Percentiles rank a stretch among this genome's conserved stretches.
Evolutionary conservation across 1,284 basidiomycete genomes (phyloP).

Genomic region (Golubevia pallescens): DNA sequence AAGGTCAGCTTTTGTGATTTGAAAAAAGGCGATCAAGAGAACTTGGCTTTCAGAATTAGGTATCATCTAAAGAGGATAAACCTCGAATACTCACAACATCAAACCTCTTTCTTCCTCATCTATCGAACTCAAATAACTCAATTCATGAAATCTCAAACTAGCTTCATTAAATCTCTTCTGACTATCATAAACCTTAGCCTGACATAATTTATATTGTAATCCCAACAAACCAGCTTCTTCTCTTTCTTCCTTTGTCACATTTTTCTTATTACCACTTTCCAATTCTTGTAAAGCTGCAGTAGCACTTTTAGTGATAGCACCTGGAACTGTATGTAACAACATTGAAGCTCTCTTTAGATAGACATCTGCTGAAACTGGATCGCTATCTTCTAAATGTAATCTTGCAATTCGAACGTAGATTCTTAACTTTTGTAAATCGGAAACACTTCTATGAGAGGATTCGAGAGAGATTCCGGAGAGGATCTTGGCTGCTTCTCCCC

Average conservation of each 20-base stretch:
- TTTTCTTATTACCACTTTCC: too few relatives aligned
- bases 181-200: slow-evolving; percentile 89
- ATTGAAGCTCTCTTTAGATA: slow-evolving; percentile 95
- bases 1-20: too few relatives aligned
- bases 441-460: slow-evolving; percentile 78
- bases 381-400: slow-evolving; percentile 91
- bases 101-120: slow-evolving; percentile 30
- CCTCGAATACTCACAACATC: slow-evolving; percentile 32
- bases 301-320: slow-evolving; percentile 15
- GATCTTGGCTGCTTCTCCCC: slow-evolving; percentile 86
- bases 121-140: slow-evolving; percentile 65
- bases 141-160: slow-evolving; percentile 90
- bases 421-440: slow-evolving; percentile 84
- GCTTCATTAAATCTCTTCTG: slow-evolving; percentile 91
- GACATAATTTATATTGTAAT: slow-evolving; percentile 53
- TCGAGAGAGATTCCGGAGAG: slow-evolving; percentile 90
- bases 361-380: slow-evolving; percentile 89
- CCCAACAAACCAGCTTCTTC: too few relatives aligned
- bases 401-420: slow-evolving; percentile 93
- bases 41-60: too few relatives aligned
- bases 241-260: too few relatives aligned
- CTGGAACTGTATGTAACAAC: slow-evolving; percentile 71
- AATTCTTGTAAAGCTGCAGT: too few relatives aligned
- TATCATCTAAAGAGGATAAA: too few relatives aligned
- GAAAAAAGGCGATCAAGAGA: too few relatives aligned